Base-by-base conservation (phyloP, 495 filamentous ascomycete genomes). In the Rhizodiscina lignyota region DNA sequence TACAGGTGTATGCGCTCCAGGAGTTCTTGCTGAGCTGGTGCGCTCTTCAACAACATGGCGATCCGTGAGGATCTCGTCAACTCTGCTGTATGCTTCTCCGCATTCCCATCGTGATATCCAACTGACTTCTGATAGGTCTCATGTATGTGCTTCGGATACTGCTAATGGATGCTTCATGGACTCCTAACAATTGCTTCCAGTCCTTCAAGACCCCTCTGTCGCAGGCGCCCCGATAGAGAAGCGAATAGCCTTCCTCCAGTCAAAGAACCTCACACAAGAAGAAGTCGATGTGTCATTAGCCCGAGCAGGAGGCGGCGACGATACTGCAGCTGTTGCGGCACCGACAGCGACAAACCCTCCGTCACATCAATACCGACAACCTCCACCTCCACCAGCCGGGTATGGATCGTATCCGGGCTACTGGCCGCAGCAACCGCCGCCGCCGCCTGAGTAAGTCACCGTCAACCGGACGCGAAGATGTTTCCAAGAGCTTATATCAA, bases 211-310 rank as follows among this genome's bases (percentile, higher is more conserved):
- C 52, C 85, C 89, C 6, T 83, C 75, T 24, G 85, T 96, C 35
- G 71, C 82, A n/a, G 69, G 72, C 2, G 83, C 87, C 1, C 77
- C 91, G n/a, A 61, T 92, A 36, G 91, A 96, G 44, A 94, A 91
- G 58, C 71, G 82, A 37, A 65, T 94, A 36, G 78, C 84, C 11
- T 99, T 99, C 45, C 68, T 99, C 15, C 79, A 87, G 53, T 92
- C 87, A 0, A 99, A 99, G 58, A 94, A 96, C 51, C 68, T 99
- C 12, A 94, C 87, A 2, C 81, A 84, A 56, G 85, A 96, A 56
- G 89, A 99, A 57, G 75, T 99, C 38, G 82, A 84, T 50, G 59
- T 72, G 23, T 79, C 89, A 15, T 69, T 99, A 36, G 72, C 80
- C 27, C 70, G 87, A 41, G 72, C 69, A 26, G 71, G 74, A 21